Conservation (phyloP, 352 stramenopile species). For the Phytophthora podocarpi region DNA sequence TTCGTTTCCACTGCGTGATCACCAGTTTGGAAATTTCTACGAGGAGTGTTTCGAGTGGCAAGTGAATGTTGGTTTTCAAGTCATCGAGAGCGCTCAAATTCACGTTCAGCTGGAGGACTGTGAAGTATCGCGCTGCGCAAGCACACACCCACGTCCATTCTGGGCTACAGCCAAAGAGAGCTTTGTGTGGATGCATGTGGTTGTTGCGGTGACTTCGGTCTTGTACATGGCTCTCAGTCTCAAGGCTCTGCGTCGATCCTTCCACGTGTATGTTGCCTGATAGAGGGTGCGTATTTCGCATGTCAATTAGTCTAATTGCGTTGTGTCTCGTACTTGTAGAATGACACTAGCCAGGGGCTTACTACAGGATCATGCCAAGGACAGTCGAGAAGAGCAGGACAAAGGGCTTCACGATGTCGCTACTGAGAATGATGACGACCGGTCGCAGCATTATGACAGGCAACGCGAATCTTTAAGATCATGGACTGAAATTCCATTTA, state of each 20-base stretch:
- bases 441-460: neutral
- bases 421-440: constrained; percentile 16
- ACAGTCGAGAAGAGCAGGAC: neutral
- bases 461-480: constrained; percentile 5
- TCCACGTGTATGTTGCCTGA: constrained; percentile 43
- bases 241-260: constrained; percentile 59
- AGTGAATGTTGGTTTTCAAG: constrained; percentile 58
- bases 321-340: constrained; percentile 12
- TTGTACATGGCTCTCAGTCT: constrained; percentile 70
- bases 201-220: constrained; percentile 50
- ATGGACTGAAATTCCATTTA: constrained; percentile 47
- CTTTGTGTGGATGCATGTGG: constrained; percentile 81
- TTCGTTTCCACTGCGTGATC: constrained; percentile 66
- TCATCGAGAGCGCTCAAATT: constrained; percentile 54
- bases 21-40: constrained; percentile 79
- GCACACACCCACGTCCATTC: constrained; percentile 38
- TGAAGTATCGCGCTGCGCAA: constrained; percentile 56
- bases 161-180: constrained; percentile 61
- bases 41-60: constrained; percentile 87
- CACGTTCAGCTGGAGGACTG: constrained; percentile 65
- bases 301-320: constrained; percentile 2
- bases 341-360: constrained; percentile 24
- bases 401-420: constrained; percentile 9
- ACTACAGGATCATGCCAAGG: constrained; percentile 7
- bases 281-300: neutral